Base-by-base conservation (phyloP, 805 yeast genomes). In the Hanseniaspora occidentalis region DNA sequence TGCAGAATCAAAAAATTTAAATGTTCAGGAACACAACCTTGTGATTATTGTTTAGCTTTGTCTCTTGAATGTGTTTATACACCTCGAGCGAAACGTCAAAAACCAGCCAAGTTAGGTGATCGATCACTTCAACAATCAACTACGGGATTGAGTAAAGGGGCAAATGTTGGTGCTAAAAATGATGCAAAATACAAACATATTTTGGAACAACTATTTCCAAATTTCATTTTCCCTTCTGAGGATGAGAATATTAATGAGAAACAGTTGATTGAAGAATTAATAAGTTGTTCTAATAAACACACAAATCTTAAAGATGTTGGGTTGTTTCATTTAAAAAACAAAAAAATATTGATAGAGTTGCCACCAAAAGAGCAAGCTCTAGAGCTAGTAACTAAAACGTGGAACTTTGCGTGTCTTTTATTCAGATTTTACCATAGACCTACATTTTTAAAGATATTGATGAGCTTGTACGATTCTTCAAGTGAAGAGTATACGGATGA, bases 381-480 rank as follows among this genome's bases (percentile, higher is more conserved):
- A 27, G 74, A 73, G 47, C 66, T 85, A 45, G 77, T 86, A 18
- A 73, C 75, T 44, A 73, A 79, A 35, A 80, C 88, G 1, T 86
- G 95, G 94, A 75, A 77, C 45, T 76, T 79, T 49, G 94, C 94
- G 0, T 84, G 94, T 58, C 85, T 84, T 4, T 64, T 86, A 39
- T 83, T 85, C 55, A 66, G 94, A 42, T 85, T 86, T 56, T 82
- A 84, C 55, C 95, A 86, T 53, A 63, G 95, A 24, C 95, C 95
- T 1, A 76, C 88, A 2, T 71, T 85, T 45, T 67, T 81, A 40
- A 73, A 74, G 45, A 86, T 82, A 47, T 64, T 85, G 21, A 88
- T 82, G 48, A 73, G 81, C 41, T 61, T 85, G 21, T 85, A 84
- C 58, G 79, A 77, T 35, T 20, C 29, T 27, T 31, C 34, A 16